These are phyloP conservation scores for Epichloe sp. DNA, from an alignment of 2,329 filamentous ascomycete species.

Conservation along the genomic window DNA sequence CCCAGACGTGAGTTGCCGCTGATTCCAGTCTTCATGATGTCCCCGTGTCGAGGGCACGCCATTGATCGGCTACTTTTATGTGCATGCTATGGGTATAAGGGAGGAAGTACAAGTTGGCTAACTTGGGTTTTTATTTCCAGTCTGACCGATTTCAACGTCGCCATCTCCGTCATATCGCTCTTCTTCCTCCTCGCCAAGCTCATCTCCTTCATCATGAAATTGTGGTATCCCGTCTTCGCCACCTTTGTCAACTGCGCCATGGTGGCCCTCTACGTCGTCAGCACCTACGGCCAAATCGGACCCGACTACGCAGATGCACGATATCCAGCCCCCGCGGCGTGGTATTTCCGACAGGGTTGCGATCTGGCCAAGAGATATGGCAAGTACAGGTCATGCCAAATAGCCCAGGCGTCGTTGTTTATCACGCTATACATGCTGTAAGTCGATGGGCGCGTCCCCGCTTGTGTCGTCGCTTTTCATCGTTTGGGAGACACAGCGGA, in stretches of 20 bases:
- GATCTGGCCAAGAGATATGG: constrained; percentile 40
- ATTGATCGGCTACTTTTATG: not conserved
- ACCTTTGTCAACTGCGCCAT: constrained; percentile 44
- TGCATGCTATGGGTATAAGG: not conserved
- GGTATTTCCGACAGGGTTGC: constrained; percentile 66
- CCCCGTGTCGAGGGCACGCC: not conserved
- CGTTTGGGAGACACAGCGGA: not conserved
- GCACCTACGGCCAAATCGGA: constrained; percentile 57
- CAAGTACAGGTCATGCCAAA: constrained; percentile 46
- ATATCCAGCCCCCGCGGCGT: constrained; percentile 49
- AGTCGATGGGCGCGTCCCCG: constrained; percentile 19
- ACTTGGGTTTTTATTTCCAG: constrained; percentile 25
- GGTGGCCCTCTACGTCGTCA: constrained; percentile 49
- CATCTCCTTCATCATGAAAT: constrained; percentile 55
- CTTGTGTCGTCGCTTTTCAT: not conserved
- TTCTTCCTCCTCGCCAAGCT: constrained; percentile 64
- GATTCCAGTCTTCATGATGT: not conserved
- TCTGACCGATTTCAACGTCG: constrained; percentile 62
- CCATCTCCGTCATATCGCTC: constrained; percentile 61
- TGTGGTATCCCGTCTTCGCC: constrained; percentile 55
- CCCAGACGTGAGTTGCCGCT: constrained; percentile 44
- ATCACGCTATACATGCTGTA: constrained; percentile 56
- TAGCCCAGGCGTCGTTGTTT: constrained; percentile 56
- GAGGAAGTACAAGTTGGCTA: not conserved
- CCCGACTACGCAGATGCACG: constrained; percentile 57